Evolutionary conservation across 257 asterid species (phyloP), one percentile per base, ranked within the genome.

Genomic region (Gynochthodes officinalis): DNA sequence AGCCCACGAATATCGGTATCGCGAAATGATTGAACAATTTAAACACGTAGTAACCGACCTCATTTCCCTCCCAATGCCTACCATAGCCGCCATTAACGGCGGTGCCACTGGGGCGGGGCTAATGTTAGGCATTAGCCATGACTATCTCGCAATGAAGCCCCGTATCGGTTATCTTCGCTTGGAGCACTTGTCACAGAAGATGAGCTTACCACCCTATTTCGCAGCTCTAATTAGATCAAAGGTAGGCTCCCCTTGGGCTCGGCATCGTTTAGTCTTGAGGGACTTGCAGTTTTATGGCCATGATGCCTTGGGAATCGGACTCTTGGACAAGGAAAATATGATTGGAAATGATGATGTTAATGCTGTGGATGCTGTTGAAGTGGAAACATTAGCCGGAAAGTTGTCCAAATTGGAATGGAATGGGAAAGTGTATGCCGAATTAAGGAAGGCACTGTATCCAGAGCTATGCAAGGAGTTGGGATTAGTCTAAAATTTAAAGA

Each of bases 41-140:
- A 71, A 67, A 53, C 85, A 87, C 25, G 77, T 90, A 69, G 88
- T 87, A 58, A 39, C 89, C 14, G 96, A 89, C 39, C 77, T 84
- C 10, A 75, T 84, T 39, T 80, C 86, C 14, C 89, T 90, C 7
- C 92, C 95, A 0, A 88, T 90, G 81, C 96, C 96, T 65, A 88
- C 95, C 2, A 72, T 90, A 35, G 95, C 95, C 89, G n/a, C 95
- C 74, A 82, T 90, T 68, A 86, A 84, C 32, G 97, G 97, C 2
- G 87, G 87, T 81, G 97, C 97, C 25, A 87, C 91, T 10, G 95
- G 89, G 25, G 90, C 97, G 18, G 97, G 95, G 33, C 25, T 90
- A 70, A 54, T 87, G 54, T 61, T 90, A 4, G 96, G 88, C n/a
- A 67, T 88, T 77, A 69, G 84, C 72, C 93, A 90, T 68, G 97